These are phyloP conservation scores for Oidiodendron maius DNA, from an alignment of 495 filamentous ascomycete genomes.

Conservation along the genomic window DNA sequence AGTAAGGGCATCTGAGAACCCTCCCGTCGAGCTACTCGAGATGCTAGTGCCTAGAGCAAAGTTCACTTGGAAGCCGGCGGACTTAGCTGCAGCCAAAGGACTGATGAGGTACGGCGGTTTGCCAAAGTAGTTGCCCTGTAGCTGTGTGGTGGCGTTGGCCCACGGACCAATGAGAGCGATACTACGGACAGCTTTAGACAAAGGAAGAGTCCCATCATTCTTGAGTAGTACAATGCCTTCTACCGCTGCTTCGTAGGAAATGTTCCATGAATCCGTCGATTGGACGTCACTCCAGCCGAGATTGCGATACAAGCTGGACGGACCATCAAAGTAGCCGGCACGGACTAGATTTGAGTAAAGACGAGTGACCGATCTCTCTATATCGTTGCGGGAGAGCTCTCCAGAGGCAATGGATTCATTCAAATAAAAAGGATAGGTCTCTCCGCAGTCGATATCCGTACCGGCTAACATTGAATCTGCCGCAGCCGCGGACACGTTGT, in stretches of 20 bases:
- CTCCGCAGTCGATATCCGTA: constrained; percentile 57
- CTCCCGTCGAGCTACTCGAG: constrained; percentile 31
- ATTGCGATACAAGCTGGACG: constrained; percentile 40
- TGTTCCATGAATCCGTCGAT: constrained; percentile 41
- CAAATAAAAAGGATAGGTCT: constrained; percentile 45
- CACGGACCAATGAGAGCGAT: constrained; percentile 56
- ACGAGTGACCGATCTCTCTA: constrained; percentile 49
- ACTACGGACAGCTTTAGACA: constrained; percentile 31
- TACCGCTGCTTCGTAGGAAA: constrained; percentile 53
- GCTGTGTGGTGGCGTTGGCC: constrained; percentile 51
- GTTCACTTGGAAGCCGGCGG: constrained; percentile 38
- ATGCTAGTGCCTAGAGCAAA: constrained; percentile 40
- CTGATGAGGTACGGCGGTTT: constrained; percentile 49
- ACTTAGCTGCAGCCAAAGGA: constrained; percentile 42
- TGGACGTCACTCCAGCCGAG: constrained; percentile 48
- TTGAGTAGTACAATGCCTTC: constrained; percentile 56
- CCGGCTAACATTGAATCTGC: constrained; percentile 52
- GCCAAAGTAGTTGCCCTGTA: constrained; percentile 59
- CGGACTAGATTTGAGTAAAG: constrained; percentile 50
- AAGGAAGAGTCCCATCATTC: constrained; percentile 52
- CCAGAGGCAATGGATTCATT: constrained; percentile 43
- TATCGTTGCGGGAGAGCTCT: constrained; percentile 37
- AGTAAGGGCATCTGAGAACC: constrained; percentile 35
- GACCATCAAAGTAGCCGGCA: constrained; percentile 54
- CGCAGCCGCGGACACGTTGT: constrained; percentile 37